Conservation (phyloP, 768 basidiomycete species). For the Lactifluus pinguis region DNA sequence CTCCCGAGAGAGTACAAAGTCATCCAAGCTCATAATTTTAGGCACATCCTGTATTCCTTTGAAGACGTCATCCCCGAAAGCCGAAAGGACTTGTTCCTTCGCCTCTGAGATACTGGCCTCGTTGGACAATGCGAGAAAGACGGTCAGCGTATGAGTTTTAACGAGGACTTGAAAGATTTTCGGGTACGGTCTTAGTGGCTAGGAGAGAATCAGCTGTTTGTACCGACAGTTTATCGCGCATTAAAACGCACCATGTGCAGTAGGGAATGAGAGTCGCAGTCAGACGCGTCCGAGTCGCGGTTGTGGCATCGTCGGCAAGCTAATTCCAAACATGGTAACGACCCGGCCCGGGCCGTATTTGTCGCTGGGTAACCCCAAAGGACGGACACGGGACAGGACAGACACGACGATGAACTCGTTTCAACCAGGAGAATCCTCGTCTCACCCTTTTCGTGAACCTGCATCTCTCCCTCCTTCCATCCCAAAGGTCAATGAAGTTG, state of each 20-base stretch:
- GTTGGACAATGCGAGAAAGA: slow-evolving; percentile 49
- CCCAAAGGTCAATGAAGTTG: slow-evolving; percentile 83
- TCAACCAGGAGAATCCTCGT: slow-evolving; percentile 39
- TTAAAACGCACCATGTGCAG: slow-evolving; percentile 8
- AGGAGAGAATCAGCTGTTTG: background rate
- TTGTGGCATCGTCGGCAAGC: background rate
- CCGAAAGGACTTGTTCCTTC: slow-evolving; percentile 55
- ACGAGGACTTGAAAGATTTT: slow-evolving; percentile 61
- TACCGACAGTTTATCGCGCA: background rate
- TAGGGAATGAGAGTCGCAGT: background rate
- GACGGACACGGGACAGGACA: background rate
- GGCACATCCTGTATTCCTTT: slow-evolving; percentile 30
- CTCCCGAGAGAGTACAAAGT: slow-evolving; percentile 58
- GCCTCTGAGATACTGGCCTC: slow-evolving; percentile 46
- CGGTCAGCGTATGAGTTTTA: slow-evolving; percentile 63
- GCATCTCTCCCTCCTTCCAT: slow-evolving; percentile 55
- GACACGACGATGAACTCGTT: slow-evolving; percentile 42
- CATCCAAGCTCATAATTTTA: slow-evolving; percentile 28
- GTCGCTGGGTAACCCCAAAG: too few species aligned
- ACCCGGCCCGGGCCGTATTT: background rate
- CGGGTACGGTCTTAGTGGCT: slow-evolving; percentile 49
- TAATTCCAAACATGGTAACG: background rate
- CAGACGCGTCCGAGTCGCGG: background rate
- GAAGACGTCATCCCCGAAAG: slow-evolving; percentile 43
- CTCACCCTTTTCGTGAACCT: slow-evolving; percentile 49